Evolutionary conservation across 2,329 filamentous ascomycete genomes (phyloP), one percentile per base, ranked within the genome.

Genomic region (Aspergillus sojae): DNA sequence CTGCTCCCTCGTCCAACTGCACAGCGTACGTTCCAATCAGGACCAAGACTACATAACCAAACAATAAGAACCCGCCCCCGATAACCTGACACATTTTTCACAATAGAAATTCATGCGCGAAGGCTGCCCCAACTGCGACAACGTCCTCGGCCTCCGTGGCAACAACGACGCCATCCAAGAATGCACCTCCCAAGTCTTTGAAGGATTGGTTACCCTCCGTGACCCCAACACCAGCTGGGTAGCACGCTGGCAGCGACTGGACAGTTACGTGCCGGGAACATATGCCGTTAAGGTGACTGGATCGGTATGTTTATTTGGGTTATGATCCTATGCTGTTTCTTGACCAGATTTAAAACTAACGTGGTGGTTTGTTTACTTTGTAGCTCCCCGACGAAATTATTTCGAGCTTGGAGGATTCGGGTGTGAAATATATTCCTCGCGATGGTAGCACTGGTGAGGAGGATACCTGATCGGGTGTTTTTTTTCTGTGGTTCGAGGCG

Each of bases 271-370:
- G 58, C 87, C 88, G 19, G 95, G 95, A 60, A 89, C 96, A 62
- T 99, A 99, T 81, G 95, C 95, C 21, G 91, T 93, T 61, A 97
- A 98, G 82, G 95, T 99, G 28, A 93, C 91, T 36, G 95, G 95
- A 21, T 88, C 92, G 65, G 84, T 86, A 69, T 78, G 84, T 79
- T 52, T 21, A 21, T 12, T 26, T 46, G 21, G 9, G 9, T 46
- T 21, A 11, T 50, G 36, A 10, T 26, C 19, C 57, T 36, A 36
- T 14, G 14, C 6, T 56, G 21, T 48, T 5, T 50, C 57, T 21
- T 7, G 3, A 16, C 3, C 21, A n/a, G 52, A 11, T 23, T 46
- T n/a, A 21, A 45, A 36, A 28, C 61, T 61, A 26, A 63, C 41
- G 12, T 41, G 9, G 3, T 23, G 30, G 19, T 56, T 11, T 10